These are phyloP conservation scores for Drosera spatulata DNA, from an alignment of 179 eudicot genomes.

Conservation along the genomic window DNA sequence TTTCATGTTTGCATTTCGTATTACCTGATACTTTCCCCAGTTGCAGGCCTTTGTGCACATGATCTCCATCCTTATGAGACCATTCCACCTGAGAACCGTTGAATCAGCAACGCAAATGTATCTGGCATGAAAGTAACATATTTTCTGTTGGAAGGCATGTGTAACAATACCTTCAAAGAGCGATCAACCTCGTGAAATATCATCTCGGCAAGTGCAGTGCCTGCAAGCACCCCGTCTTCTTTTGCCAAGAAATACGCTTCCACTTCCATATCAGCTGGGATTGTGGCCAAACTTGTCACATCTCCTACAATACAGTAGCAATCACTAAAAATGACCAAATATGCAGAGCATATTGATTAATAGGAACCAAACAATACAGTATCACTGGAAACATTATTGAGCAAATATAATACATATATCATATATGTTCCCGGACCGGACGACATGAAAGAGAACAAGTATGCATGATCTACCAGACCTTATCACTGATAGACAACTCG, in stretches of 20 bases:
- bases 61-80: conserved; percentile 80
- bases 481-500: no score
- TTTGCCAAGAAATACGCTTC: conserved; percentile 90
- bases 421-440: no score
- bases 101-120: no score
- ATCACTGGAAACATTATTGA: neutral
- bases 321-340: neutral
- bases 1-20: neutral
- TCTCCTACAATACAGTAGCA: conserved; percentile 35
- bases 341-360: neutral
- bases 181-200: conserved; percentile 82
- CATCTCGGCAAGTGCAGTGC: conserved; percentile 87
- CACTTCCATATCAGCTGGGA: conserved; percentile 76
- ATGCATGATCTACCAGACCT: no score
- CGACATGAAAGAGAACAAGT: no score
- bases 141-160: neutral
- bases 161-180: conserved; percentile 56
- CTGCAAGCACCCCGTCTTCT: conserved; percentile 88
- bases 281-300: conserved; percentile 87
- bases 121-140: conserved; percentile 1
- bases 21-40: conserved; percentile 93
- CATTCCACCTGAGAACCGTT: conserved; percentile 57
- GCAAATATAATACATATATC: no score
- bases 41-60: conserved; percentile 64
- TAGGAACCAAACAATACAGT: neutral